These are phyloP conservation scores for Cystobasidium slooffiae DNA, from an alignment of 1,284 basidiomycete genomes.

Conservation along the genomic window DNA sequence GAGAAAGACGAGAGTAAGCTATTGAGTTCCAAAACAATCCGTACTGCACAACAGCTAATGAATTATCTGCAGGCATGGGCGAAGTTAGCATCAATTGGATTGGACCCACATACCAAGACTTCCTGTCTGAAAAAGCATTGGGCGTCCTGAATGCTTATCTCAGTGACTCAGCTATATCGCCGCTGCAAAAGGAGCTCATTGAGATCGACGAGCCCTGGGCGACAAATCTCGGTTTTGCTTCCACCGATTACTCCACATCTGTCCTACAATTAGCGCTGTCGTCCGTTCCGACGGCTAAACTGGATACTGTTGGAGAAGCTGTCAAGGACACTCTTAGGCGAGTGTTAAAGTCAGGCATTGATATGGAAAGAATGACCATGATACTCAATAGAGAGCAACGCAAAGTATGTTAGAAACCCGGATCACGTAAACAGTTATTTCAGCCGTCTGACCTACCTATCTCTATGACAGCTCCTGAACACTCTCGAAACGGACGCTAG, in stretches of 20 bases:
- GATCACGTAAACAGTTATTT: not conserved
- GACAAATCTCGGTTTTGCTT: conserved; percentile 78
- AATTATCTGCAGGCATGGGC: conserved; percentile 62
- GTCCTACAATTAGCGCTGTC: conserved; percentile 79
- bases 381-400: conserved; percentile 82
- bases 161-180: conserved; percentile 84
- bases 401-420: conserved; percentile 65
- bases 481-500: conserved; percentile 58
- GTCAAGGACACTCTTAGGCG: conserved; percentile 72
- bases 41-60: not conserved
- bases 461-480: conserved; percentile 53
- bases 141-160: conserved; percentile 87
- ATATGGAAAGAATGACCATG: conserved; percentile 89
- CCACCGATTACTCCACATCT: conserved; percentile 72
- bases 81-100: conserved; percentile 81
- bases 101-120: conserved; percentile 71
- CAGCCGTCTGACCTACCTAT: not conserved
- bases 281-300: conserved; percentile 79
- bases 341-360: conserved; percentile 77
- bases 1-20: conserved; percentile 82
- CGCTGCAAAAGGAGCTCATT: conserved; percentile 89
- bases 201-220: conserved; percentile 90
- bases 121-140: conserved; percentile 79
- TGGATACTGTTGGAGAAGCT: conserved; percentile 72
- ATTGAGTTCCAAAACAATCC: conserved; percentile 54